phyloP scores from a whole-genome alignment of 2,329 filamentous ascomycete species.

The Colletotrichum sp. region DNA sequence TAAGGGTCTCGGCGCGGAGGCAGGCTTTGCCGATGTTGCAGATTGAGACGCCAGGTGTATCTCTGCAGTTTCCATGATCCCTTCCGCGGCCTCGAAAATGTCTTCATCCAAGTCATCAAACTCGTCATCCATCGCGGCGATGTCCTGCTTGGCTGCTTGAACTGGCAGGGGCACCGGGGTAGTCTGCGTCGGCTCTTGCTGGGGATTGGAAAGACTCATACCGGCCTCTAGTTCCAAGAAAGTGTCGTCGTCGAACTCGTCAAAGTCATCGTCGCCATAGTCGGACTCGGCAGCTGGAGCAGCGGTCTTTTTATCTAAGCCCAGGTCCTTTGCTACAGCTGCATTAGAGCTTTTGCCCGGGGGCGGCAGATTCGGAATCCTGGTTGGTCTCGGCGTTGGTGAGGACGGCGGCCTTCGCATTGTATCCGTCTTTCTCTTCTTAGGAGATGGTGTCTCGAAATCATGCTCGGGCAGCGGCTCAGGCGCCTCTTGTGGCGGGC shows the following conservation, averaged over 20 bases:
- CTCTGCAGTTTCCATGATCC: conserved; percentile 32
- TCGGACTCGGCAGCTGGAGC: conserved; percentile 42
- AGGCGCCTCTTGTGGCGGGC: conserved; percentile 33
- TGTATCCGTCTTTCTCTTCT: conserved; percentile 34
- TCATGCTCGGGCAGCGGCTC: conserved; percentile 19
- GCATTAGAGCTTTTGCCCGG: not conserved
- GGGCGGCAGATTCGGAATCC: not conserved
- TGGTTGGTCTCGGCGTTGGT: conserved; percentile 15
- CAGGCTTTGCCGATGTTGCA: conserved; percentile 5
- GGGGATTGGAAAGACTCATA: conserved; percentile 32
- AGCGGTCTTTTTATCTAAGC: not conserved
- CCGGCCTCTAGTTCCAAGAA: conserved; percentile 59
- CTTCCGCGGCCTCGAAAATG: conserved; percentile 54
- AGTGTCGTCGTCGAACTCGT: conserved; percentile 64
- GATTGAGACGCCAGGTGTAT: not conserved
- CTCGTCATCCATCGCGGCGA: conserved; percentile 53
- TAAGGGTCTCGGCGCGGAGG: not conserved
- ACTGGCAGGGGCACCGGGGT: not conserved
- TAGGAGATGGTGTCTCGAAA: conserved; percentile 48
- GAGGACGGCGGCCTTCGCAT: conserved; percentile 17
- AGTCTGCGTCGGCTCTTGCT: conserved; percentile 1
- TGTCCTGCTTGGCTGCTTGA: not conserved
- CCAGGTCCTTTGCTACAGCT: not conserved
- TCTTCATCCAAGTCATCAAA: conserved; percentile 73
- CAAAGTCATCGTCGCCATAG: conserved; percentile 62